Evolutionary conservation across 2,329 filamentous ascomycete species (phyloP).

Genomic region (Fusarium annulatum): DNA sequence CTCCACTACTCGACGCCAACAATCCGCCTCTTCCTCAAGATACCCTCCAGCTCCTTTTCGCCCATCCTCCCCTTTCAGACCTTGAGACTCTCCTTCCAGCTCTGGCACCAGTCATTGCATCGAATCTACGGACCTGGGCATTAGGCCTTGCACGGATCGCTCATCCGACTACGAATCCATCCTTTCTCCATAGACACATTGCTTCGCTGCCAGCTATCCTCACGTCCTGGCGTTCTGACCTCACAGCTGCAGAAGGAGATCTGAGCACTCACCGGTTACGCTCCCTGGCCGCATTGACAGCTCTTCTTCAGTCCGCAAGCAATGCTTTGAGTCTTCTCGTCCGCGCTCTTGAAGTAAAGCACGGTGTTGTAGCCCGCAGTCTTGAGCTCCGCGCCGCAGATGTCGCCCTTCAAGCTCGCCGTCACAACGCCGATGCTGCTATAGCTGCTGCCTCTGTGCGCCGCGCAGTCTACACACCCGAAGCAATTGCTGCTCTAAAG

Average conservation of each 20-base stretch:
- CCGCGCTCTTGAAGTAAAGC: conserved; percentile 65
- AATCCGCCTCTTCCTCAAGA: conserved; percentile 50
- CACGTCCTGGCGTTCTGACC: conserved; percentile 49
- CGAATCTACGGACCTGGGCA: conserved; percentile 61
- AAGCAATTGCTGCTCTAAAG: conserved; percentile 55
- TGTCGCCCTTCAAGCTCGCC: conserved; percentile 57
- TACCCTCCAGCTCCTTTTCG: conserved; percentile 58
- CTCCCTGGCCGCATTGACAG: conserved; percentile 51
- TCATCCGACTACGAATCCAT: conserved; percentile 63
- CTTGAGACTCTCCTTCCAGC: conserved; percentile 61
- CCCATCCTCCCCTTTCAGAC: conserved; percentile 60
- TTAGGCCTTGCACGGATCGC: conserved; percentile 60
- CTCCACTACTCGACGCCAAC: conserved; percentile 57
- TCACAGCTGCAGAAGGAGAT: conserved; percentile 45
- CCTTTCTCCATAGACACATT: conserved; percentile 68
- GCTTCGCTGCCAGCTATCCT: conserved; percentile 58
- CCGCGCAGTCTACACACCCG: conserved; percentile 58
- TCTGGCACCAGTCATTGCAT: conserved; percentile 60
- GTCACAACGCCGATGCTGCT: conserved; percentile 53
- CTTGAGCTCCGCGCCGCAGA: conserved; percentile 63
- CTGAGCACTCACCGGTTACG: conserved; percentile 55
- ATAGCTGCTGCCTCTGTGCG: conserved; percentile 50
- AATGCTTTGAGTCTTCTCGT: conserved; percentile 56
- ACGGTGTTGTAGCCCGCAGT: conserved; percentile 62
- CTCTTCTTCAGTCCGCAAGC: conserved; percentile 55